Conservation (phyloP, 78 protist species). For the Guillardia theta region DNA sequence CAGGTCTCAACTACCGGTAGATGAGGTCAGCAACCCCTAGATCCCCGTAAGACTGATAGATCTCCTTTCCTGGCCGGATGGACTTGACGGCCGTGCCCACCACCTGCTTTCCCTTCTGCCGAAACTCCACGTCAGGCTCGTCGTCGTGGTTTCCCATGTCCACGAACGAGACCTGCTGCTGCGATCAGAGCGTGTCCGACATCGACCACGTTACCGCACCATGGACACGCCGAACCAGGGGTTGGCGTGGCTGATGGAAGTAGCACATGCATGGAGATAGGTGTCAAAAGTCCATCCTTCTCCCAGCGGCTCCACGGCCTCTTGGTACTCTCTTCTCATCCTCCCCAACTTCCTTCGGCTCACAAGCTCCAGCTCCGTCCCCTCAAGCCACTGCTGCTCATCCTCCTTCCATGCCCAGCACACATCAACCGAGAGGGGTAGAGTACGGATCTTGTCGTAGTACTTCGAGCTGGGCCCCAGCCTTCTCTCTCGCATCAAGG, state of each 20-base stretch:
- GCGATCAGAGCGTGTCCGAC: neutral
- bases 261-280: neutral
- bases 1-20: too few relatives aligned
- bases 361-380: neutral
- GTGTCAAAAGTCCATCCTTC: neutral
- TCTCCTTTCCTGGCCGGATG: neutral
- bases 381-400: neutral
- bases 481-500: neutral
- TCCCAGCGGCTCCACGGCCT: neutral
- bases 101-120: neutral
- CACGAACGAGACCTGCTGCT: neutral
- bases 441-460: neutral
- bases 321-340: neutral
- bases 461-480: neutral
- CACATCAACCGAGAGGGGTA: neutral
- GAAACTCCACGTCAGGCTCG: neutral
- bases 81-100: neutral
- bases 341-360: neutral
- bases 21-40: neutral
- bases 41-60: neutral
- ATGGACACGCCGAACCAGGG: constrained; percentile 1
- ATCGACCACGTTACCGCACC: too few relatives aligned
- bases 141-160: constrained; percentile 5
- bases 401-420: neutral
- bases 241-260: neutral